These are phyloP conservation scores for Beta corolliflora DNA, from an alignment of 179 eudicot genomes.

Conservation along the genomic window DNA sequence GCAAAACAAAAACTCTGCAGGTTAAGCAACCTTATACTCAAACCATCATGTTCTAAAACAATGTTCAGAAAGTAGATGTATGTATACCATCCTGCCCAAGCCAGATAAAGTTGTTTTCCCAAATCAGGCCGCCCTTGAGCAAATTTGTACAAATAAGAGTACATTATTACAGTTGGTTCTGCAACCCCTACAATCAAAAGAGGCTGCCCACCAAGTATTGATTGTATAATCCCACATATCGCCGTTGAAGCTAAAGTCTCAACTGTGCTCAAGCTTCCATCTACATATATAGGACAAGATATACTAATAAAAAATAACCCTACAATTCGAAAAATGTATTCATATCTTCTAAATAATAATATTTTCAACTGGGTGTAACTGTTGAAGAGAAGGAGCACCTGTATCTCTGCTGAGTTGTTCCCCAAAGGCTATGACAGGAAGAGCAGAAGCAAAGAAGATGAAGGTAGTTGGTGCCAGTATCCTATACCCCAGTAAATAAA, in stretches of 20 bases:
- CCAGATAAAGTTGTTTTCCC: conserved; percentile 54
- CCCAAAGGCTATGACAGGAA: conserved; percentile 50
- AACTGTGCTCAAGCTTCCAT: conserved; percentile 80
- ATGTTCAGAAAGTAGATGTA: background rate
- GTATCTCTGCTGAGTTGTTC: conserved; percentile 50
- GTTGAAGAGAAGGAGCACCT: conserved; percentile 21
- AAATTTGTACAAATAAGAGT: conserved; percentile 64
- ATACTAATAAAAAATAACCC: background rate
- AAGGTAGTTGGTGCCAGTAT: conserved; percentile 46
- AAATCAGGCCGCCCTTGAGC: conserved; percentile 52
- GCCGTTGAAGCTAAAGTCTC: conserved; percentile 81
- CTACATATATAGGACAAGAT: conserved; percentile 27
- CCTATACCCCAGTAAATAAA: conserved; percentile 14
- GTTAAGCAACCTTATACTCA: background rate
- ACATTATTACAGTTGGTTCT: conserved; percentile 81
- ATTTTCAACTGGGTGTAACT: background rate
- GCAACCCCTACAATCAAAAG: conserved; percentile 73
- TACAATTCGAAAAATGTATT: background rate
- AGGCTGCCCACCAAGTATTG: conserved; percentile 77
- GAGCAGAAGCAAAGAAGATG: conserved; percentile 56
- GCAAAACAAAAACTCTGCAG: background rate
- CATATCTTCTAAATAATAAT: too few relatives aligned
- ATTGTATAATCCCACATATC: conserved; percentile 73
- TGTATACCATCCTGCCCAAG: conserved; percentile 80
- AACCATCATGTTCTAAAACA: background rate